Base-by-base conservation (phyloP, 2,329 filamentous ascomycete species). In the Sporothrix globosa region DNA sequence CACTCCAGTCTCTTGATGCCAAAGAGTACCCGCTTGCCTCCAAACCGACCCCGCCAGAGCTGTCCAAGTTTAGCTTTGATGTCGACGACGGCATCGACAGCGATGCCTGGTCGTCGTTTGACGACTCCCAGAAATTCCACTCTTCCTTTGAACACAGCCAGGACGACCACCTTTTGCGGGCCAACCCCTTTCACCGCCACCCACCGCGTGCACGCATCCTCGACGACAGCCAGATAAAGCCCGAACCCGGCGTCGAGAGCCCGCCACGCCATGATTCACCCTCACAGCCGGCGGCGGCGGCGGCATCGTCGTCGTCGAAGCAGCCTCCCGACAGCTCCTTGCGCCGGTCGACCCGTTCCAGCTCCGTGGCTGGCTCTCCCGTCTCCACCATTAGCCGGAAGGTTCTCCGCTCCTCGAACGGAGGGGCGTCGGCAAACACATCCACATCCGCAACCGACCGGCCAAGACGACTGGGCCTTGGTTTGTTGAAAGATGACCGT, bases 11-110 rank as follows among this genome's bases (percentile, higher is more conserved):
- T 69, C 87, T 97, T 71, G 93, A 98, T 79, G 85, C 91, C 17
- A 97, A 96, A 79, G 89, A 96, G 76, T 99, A 97, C 79, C 96
- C 96, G 52, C 84, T 99, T 41, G 95, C 95, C 50, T 86, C 87
- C 73, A 90, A 92, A 66, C 91, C 92, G 0, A 97, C 94, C 1
- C 96, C 96, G 2, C 87, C 89, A 19, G 90, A 91, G 67, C 83
- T 99, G 72, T 88, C 89, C 73, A 89, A 89, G 70, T 91, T 98
- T 77, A 89, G 87, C 53, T 94, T 97, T 75, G 88, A 90, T 46
- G 74, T 86, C 67, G 82, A 91, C 48, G 87, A 87, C 63, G 87
- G 88, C 58, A 21, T 44, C 3, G 87, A 90, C 68, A 83, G 88
- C 27, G 75, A 79, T 17, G 34, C 34, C 4, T 75, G 69, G 74